Evolutionary conservation across 208 protist species (phyloP).

Genomic region (Trypanosoma cruzi): DNA sequence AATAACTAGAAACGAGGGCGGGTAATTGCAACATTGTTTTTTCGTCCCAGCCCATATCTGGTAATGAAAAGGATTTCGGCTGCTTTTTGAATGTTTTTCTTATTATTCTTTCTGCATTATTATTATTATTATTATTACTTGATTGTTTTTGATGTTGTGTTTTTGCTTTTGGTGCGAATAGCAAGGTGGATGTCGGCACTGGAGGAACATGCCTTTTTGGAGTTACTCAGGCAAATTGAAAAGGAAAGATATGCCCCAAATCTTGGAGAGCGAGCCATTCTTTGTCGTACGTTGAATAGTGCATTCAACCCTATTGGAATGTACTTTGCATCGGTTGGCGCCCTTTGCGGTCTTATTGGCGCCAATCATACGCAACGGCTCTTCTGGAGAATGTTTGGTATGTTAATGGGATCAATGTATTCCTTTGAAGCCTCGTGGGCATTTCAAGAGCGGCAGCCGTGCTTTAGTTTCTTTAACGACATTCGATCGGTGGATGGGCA

Average conservation of each 20-base stretch:
- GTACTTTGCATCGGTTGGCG: constrained; percentile 34
- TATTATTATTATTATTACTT: not conserved
- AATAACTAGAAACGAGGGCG: constrained; percentile 7
- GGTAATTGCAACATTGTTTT: not conserved
- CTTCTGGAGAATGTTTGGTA: constrained; percentile 10
- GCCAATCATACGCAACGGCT: not conserved
- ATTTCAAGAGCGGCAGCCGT: constrained; percentile 31
- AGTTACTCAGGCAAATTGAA: constrained; percentile 24
- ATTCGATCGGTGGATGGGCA: constrained; percentile 34
- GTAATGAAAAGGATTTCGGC: not conserved
- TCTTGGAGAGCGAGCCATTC: constrained; percentile 32
- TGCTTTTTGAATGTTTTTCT: not conserved
- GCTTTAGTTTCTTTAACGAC: constrained; percentile 38
- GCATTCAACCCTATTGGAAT: constrained; percentile 35
- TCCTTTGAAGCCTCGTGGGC: constrained; percentile 37
- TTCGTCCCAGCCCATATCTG: not conserved
- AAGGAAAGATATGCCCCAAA: constrained; percentile 30
- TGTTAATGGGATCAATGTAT: constrained; percentile 28
- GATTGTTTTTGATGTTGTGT: constrained; percentile 14
- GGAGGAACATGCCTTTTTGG: constrained; percentile 37
- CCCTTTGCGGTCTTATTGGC: constrained; percentile 23
- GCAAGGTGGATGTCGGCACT: not conserved
- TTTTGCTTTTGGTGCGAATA: not conserved
- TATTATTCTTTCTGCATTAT: not conserved
- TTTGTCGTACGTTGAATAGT: constrained; percentile 38